phyloP scores from a whole-genome alignment of 2,329 filamentous ascomycete species.

The Cladobotryum mycophilum region DNA sequence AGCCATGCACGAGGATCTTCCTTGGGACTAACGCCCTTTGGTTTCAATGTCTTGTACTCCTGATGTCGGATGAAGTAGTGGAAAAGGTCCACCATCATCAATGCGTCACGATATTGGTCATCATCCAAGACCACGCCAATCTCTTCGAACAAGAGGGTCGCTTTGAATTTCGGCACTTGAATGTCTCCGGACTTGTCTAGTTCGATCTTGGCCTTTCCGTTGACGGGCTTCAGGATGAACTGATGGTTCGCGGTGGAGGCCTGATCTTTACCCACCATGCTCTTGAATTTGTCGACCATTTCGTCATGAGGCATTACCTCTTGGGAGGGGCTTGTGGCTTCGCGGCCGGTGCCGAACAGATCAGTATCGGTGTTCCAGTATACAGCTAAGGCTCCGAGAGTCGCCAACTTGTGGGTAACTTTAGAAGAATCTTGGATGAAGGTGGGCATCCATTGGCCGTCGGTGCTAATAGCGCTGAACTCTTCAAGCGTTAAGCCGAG shows the following conservation, averaged over 20 bases:
- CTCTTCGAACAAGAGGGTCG: constrained; percentile 88
- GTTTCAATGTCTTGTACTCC: constrained; percentile 90
- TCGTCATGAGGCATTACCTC: constrained; percentile 65
- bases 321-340: constrained; percentile 41
- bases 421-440: constrained; percentile 84
- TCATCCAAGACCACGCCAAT: constrained; percentile 97
- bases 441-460: constrained; percentile 89
- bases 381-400: constrained; percentile 78
- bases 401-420: constrained; percentile 89
- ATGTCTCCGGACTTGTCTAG: constrained; percentile 85
- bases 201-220: constrained; percentile 87
- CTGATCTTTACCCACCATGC: constrained; percentile 70
- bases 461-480: constrained; percentile 94
- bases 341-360: constrained; percentile 75
- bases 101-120: constrained; percentile 89
- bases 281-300: constrained; percentile 68
- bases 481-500: constrained; percentile 88
- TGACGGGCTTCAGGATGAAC: constrained; percentile 94
- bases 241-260: constrained; percentile 61
- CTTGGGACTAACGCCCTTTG: constrained; percentile 71
- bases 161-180: constrained; percentile 79
- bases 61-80: constrained; percentile 98
- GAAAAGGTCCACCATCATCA: constrained; percentile 98
- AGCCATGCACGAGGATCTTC: constrained; percentile 93
- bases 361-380: constrained; percentile 98